phyloP scores from a whole-genome alignment of 345 rosid species.

The Eutrema japonicum region DNA sequence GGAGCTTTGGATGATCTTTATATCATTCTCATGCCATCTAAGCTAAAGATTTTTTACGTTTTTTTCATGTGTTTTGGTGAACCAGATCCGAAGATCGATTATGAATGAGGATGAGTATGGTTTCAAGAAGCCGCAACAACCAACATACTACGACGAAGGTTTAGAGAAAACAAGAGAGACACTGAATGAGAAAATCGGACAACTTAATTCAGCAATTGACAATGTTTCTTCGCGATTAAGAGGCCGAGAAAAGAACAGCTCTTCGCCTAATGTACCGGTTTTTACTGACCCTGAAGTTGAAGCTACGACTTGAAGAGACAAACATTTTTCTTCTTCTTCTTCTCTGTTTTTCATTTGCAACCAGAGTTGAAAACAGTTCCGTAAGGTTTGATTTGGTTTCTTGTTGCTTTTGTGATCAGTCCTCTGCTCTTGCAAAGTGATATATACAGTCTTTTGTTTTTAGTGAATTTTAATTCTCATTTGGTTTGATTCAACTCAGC shows the following conservation, averaged over 20 bases:
- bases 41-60: neutral
- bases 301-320: slow-evolving; percentile 52
- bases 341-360: slow-evolving; percentile 17
- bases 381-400: slow-evolving; percentile 2
- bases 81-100: slow-evolving; percentile 77
- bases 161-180: slow-evolving; percentile 91
- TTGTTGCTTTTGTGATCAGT: slow-evolving; percentile 4
- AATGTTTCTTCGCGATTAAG: slow-evolving; percentile 82
- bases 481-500: neutral
- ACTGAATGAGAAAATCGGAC: slow-evolving; percentile 78
- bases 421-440: slow-evolving; percentile 28
- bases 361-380: slow-evolving; percentile 8
- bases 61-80: neutral
- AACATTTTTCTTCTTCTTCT: slow-evolving; percentile 1
- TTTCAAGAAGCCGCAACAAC: slow-evolving; percentile 68
- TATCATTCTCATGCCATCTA: slow-evolving; percentile 12
- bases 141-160: slow-evolving; percentile 85
- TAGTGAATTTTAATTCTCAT: neutral
- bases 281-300: slow-evolving; percentile 74
- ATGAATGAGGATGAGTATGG: slow-evolving; percentile 85
- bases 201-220: slow-evolving; percentile 91
- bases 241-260: slow-evolving; percentile 59
- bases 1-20: neutral
- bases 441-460: slow-evolving; percentile 4
- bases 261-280: slow-evolving; percentile 45